phyloP scores from a whole-genome alignment of 805 yeast species.

The Candida corydali region DNA sequence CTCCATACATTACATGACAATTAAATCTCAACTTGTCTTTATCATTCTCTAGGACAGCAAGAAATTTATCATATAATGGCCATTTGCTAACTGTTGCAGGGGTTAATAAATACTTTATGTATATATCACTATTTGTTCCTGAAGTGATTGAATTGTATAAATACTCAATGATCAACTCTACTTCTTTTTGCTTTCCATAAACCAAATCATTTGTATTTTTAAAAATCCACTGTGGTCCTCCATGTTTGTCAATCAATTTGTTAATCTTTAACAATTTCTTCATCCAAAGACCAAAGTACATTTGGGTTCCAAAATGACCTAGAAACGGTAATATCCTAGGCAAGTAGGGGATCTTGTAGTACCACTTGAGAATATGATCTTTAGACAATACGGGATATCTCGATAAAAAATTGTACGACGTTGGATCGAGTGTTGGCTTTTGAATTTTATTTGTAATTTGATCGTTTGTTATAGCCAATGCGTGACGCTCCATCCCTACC shows the following conservation, averaged over 20 bases:
- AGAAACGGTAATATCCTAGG: slow-evolving; percentile 45
- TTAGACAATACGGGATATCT: slow-evolving; percentile 40
- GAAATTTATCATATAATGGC: slow-evolving; percentile 61
- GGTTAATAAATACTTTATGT: slow-evolving; percentile 47
- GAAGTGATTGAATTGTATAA: slow-evolving; percentile 36
- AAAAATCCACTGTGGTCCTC: slow-evolving; percentile 24
- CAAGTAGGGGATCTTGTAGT: slow-evolving; percentile 39
- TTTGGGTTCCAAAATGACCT: slow-evolving; percentile 39
- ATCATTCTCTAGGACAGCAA: slow-evolving; percentile 20
- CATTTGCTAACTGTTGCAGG: slow-evolving; percentile 59
- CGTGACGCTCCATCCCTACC: slow-evolving; percentile 71
- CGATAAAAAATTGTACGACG: slow-evolving; percentile 42
- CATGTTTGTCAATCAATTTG: slow-evolving; percentile 26
- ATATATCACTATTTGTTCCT: slow-evolving; percentile 37
- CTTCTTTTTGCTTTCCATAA: slow-evolving; percentile 38
- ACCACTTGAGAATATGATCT: slow-evolving; percentile 28
- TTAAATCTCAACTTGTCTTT: slow-evolving; percentile 17
- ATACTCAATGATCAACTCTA: slow-evolving; percentile 34
- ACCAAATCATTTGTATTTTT: slow-evolving; percentile 24
- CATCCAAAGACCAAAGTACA: slow-evolving; percentile 39
- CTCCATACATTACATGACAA: slow-evolving; percentile 57
- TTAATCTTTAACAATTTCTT: slow-evolving; percentile 36
- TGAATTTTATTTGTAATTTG: slow-evolving; percentile 4
- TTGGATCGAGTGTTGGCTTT: slow-evolving; percentile 41
- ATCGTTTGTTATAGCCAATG: slow-evolving; percentile 53